Percentiles rank a stretch among this genome's conserved stretches.
These are phyloP conservation scores for Sclerotinia minor DNA, from an alignment of 2,329 filamentous ascomycete genomes.

Conservation along the genomic window DNA sequence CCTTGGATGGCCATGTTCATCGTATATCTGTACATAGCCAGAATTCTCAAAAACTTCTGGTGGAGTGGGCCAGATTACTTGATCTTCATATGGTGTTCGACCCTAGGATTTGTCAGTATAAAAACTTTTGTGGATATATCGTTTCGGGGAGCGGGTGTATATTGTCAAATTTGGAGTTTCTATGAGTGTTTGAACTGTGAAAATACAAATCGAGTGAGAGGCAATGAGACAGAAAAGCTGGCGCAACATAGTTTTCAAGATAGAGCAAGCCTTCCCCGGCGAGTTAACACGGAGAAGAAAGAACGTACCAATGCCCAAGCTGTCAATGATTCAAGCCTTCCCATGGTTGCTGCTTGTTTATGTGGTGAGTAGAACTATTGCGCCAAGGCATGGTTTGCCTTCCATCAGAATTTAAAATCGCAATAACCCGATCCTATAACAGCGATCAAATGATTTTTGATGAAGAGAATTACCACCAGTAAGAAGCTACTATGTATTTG, in stretches of 20 bases:
- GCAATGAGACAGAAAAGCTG: too few relatives aligned
- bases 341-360: constrained; percentile 17
- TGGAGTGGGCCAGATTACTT: constrained; percentile 33
- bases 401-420: not conserved
- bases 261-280: not conserved
- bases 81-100: constrained; percentile 41
- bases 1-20: constrained; percentile 40
- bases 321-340: constrained; percentile 35
- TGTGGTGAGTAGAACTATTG: not conserved
- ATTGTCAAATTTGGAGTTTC: not conserved
- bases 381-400: constrained; percentile 6
- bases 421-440: not conserved
- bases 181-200: not conserved
- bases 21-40: constrained; percentile 36
- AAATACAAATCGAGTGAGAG: too few relatives aligned
- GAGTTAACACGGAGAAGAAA: not conserved
- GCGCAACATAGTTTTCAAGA: not conserved
- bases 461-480: not conserved
- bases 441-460: not conserved
- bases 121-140: not conserved
- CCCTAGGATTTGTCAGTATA: constrained; percentile 33
- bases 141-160: not conserved
- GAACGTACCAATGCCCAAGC: constrained; percentile 36
- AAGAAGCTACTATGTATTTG: not conserved
- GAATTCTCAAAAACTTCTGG: constrained; percentile 24